Base-by-base conservation (phyloP, 2,329 filamentous ascomycete species). In the Ophiostoma montium region DNA sequence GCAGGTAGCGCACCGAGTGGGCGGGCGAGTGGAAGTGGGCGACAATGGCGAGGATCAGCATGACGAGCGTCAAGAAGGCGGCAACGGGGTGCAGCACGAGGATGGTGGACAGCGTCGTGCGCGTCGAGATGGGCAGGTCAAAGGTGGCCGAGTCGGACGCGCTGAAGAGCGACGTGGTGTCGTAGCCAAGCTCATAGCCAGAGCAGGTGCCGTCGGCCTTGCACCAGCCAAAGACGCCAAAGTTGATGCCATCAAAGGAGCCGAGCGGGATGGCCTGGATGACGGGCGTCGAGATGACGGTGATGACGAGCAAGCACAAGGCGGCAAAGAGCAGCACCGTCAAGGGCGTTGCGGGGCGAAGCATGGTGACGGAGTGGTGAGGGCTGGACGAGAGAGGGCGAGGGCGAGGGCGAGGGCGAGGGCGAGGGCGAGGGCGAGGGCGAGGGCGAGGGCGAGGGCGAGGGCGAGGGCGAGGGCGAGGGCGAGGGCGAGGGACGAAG, bases 161-260 rank as follows among this genome's bases (percentile, higher is more conserved):
- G 42, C 44, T 21, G 31, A 53, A 52, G 31, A 53, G 50, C 5
- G 43, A 41, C 1, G 53, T 76, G 56, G 82, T 82, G 61, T 84
- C 80, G 66, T 96, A 98, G 62, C 90, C 92, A 58, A 98, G 76
- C 61, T 82, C 76, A 55, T 90, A 78, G 36, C 71, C 69, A 59
- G 77, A 85, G 65, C 92, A 96, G 51, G 66, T 60, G 54, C 62
- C 62, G 52, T 70, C 64, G 35, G 67, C 70, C 55, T 78, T 72
- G 66, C 92, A 98, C 60, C 79, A 94, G 23, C 92, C 92, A 69
- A 96, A 90, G 45, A 96, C 89, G 45, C 92, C 92, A 70, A 94
- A 95, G 57, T 80, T 81, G 57, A 86, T 78, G 58, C 82, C 80
- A 38, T 81, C 68, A 61, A 81, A 90, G 47, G 78, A 80, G 35